A percentile compares a stretch with the other conserved stretches of the same genome.
Conservation (phyloP, 768 basidiomycete species). For the Rhodotorula toruloides region DNA sequence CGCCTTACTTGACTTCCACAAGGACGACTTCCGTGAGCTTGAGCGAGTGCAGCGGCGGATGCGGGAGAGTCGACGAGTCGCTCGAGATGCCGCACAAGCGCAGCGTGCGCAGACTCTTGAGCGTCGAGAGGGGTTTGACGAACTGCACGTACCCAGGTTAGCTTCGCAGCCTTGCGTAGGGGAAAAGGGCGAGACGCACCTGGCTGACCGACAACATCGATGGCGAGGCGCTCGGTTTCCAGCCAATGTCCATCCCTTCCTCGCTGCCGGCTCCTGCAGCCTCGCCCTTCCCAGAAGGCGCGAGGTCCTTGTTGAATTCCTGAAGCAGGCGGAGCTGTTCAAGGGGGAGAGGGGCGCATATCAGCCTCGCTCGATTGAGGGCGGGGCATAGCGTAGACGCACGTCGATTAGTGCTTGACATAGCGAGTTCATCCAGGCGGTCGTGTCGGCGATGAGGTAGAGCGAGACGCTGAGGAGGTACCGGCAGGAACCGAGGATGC, state of each 20-base stretch:
- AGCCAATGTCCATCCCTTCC: slow-evolving; percentile 36
- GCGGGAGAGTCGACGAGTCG: slow-evolving; percentile 23
- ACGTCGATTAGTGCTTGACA: slow-evolving; percentile 20
- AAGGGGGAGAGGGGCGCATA: not conserved
- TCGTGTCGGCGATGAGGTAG: slow-evolving; percentile 19
- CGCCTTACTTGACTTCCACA: slow-evolving; percentile 34
- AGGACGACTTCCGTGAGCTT: slow-evolving; percentile 29
- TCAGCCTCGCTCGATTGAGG: not conserved
- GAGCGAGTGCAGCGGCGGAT: slow-evolving; percentile 6
- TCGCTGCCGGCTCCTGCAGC: slow-evolving; percentile 10
- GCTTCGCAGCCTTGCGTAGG: not conserved
- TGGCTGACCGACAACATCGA: slow-evolving; percentile 35
- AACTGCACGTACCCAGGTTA: slow-evolving; percentile 9
- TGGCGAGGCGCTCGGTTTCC: slow-evolving; percentile 15
- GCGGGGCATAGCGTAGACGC: not conserved
- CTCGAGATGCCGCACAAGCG: slow-evolving; percentile 34
- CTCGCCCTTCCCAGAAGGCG: not conserved
- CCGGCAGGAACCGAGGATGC: slow-evolving; percentile 37
- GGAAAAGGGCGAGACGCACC: not conserved
- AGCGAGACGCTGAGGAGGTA: slow-evolving; percentile 24
- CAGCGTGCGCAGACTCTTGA: slow-evolving; percentile 14
- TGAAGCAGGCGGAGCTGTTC: slow-evolving; percentile 27
- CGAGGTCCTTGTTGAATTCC: slow-evolving; percentile 32
- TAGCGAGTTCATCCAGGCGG: slow-evolving; percentile 30
- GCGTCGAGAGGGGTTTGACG: slow-evolving; percentile 28